phyloP scores from a whole-genome alignment of 805 yeast species.

The Cyberlindnera lachancei region DNA sequence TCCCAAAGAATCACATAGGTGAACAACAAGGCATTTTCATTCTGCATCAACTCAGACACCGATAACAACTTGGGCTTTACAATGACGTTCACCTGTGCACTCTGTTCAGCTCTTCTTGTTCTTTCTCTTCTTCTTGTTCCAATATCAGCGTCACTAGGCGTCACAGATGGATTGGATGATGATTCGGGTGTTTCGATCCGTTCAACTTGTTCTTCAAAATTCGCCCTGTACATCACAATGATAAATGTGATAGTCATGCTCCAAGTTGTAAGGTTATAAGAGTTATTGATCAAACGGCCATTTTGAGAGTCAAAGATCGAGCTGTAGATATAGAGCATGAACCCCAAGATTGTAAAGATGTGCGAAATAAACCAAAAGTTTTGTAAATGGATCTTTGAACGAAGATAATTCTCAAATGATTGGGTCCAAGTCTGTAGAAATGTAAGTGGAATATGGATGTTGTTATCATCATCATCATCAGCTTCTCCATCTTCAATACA shows the following conservation, averaged over 20 bases:
- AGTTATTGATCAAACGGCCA: background rate
- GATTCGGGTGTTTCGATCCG: too few species aligned
- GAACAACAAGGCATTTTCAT: conserved; percentile 35
- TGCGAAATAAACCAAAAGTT: conserved; percentile 21
- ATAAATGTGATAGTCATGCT: conserved; percentile 19
- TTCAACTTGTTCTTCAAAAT: conserved; percentile 13
- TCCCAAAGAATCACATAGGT: conserved; percentile 32
- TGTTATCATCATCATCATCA: too few species aligned
- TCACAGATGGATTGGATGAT: too few species aligned
- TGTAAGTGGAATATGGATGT: conserved; percentile 6
- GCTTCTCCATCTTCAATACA: background rate
- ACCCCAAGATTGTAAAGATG: conserved; percentile 14
- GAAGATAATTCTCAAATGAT: conserved; percentile 6
- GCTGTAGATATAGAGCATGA: conserved; percentile 5
- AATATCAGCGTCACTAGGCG: too few species aligned
- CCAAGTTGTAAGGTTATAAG: conserved; percentile 13
- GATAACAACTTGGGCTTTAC: conserved; percentile 14
- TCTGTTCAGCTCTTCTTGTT: too few species aligned
- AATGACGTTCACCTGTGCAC: too few species aligned
- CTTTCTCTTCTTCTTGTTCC: conserved; percentile 11
- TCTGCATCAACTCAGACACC: conserved; percentile 29
- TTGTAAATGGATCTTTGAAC: conserved; percentile 14
- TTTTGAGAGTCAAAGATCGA: too few species aligned
- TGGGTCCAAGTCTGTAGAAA: conserved; percentile 2
- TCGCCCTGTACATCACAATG: conserved; percentile 19